Evolutionary conservation across 2,329 filamentous ascomycete species (phyloP).

Genomic region (Pseudogymnoascus sp.): DNA sequence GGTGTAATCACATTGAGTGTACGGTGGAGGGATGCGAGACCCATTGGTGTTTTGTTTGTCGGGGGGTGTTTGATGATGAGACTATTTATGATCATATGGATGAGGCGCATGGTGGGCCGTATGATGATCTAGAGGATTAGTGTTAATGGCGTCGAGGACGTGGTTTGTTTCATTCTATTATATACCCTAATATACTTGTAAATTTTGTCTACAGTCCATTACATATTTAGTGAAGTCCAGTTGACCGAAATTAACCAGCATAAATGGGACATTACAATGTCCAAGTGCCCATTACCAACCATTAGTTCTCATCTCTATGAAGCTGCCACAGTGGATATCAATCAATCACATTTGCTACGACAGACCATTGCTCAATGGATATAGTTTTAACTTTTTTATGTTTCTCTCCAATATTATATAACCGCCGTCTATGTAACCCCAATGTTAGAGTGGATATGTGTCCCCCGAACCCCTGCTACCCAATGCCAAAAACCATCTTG

Average conservation of each 20-base stretch:
- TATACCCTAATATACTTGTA: neutral
- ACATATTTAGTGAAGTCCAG: neutral
- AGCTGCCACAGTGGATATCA: neutral
- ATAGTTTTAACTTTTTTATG: neutral
- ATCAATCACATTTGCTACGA: neutral
- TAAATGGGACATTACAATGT: too few relatives aligned
- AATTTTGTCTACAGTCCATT: neutral
- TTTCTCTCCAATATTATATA: neutral
- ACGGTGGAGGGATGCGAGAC: conserved; percentile 24
- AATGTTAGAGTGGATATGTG: neutral
- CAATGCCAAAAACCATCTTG: neutral
- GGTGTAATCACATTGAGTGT: conserved; percentile 31
- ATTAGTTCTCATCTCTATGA: too few relatives aligned
- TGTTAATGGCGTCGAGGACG: neutral
- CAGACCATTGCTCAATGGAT: neutral
- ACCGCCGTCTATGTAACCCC: neutral
- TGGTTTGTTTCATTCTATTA: neutral
- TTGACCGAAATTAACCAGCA: too few relatives aligned
- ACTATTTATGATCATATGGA: conserved; percentile 34
- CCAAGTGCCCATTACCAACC: too few relatives aligned
- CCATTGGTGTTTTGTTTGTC: conserved; percentile 37
- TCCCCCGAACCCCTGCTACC: neutral
- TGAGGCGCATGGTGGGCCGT: conserved; percentile 26
- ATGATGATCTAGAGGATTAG: neutral
- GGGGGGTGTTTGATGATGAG: conserved; percentile 20